Evolutionary conservation across 768 basidiomycete genomes (phyloP).

Genomic region (Suillus brevipes): DNA sequence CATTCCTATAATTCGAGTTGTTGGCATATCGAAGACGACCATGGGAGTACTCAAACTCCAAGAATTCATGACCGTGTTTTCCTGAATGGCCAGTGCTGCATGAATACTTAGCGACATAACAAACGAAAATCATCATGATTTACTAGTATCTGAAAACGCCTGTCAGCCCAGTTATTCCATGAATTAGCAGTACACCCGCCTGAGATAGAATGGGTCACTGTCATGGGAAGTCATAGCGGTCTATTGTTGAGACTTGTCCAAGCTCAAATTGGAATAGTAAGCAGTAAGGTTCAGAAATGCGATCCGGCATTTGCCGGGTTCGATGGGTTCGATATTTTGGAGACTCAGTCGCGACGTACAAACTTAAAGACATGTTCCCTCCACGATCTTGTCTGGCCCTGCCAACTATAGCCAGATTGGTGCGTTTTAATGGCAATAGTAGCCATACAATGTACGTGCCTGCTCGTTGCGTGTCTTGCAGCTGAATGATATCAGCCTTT

Average conservation of each 20-base stretch:
- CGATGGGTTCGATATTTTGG: slow-evolving; percentile 10
- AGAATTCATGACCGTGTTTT: slow-evolving; percentile 95
- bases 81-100: slow-evolving; percentile 89
- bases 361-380: slow-evolving; percentile 32
- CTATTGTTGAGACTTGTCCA: slow-evolving; percentile 5
- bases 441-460: slow-evolving; percentile 16
- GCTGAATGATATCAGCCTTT: neutral
- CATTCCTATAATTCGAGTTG: slow-evolving; percentile 99
- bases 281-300: neutral
- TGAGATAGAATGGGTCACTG: slow-evolving; percentile 79
- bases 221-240: slow-evolving; percentile 35
- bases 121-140: slow-evolving; percentile 20
- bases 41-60: slow-evolving; percentile 98
- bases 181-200: slow-evolving; percentile 39
- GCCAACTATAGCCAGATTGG: slow-evolving; percentile 23
- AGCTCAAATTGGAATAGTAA: neutral
- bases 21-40: slow-evolving; percentile 97
- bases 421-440: slow-evolving; percentile 19
- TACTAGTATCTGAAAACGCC: slow-evolving; percentile 49
- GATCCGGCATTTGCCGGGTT: slow-evolving; percentile 22
- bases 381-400: slow-evolving; percentile 21
- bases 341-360: neutral
- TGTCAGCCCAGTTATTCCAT: slow-evolving; percentile 19
- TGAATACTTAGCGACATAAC: slow-evolving; percentile 3
- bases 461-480: neutral